Conservation (phyloP, 805 yeast species). For the Starmerella ratchasimensis region DNA sequence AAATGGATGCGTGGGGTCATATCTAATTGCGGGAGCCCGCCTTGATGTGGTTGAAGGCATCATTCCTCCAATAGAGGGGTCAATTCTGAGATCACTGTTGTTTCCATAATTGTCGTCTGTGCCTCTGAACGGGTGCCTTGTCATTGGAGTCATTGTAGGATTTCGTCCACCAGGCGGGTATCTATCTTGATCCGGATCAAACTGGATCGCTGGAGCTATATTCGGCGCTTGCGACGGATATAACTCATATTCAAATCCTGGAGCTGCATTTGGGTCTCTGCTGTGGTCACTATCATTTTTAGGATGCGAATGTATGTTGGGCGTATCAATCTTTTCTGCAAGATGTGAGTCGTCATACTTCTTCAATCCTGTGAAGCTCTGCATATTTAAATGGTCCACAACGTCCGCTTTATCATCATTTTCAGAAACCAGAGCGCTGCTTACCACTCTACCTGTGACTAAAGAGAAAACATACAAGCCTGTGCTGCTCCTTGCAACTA, state of each 20-base stretch:
- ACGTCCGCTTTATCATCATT: no score
- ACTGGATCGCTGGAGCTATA: conserved; percentile 6
- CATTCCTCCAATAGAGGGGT: background rate
- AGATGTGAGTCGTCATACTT: no score
- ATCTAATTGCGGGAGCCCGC: conserved; percentile 20
- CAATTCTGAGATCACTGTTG: conserved; percentile 16
- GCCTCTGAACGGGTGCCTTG: conserved; percentile 22
- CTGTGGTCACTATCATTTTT: no score
- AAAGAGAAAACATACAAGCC: no score
- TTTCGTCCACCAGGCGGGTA: conserved; percentile 28
- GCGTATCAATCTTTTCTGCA: no score
- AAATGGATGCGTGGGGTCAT: conserved; percentile 29
- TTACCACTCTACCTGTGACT: no score
- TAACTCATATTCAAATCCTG: conserved; percentile 34
- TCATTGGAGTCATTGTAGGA: conserved; percentile 23
- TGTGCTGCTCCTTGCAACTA: no score
- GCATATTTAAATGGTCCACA: no score
- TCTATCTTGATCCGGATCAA: conserved; percentile 29
- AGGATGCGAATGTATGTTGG: no score
- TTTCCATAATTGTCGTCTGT: no score
- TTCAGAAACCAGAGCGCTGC: no score
- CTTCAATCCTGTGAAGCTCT: no score
- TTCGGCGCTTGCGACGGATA: background rate
- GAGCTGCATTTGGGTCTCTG: conserved; percentile 24
- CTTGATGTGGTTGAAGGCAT: background rate